Conservation (phyloP, 2,329 filamentous ascomycete species). For the Penicillium hesseltinei region DNA sequence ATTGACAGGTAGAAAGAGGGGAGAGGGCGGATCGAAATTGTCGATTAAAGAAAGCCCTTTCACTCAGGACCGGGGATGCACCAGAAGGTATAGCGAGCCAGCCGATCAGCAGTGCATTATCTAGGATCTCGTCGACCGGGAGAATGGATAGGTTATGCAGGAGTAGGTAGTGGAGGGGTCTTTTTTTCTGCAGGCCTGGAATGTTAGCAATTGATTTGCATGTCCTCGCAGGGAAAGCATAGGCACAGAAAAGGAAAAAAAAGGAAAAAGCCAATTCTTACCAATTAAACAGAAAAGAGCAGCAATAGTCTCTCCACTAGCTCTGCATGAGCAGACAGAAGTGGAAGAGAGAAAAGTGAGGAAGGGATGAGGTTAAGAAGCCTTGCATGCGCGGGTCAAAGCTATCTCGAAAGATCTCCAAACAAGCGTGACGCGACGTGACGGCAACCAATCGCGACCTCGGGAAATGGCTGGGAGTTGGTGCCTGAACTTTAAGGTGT, state of each 20-base stretch:
- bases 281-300: conserved; percentile 10
- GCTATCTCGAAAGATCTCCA: conserved; percentile 32
- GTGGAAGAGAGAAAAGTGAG: conserved; percentile 20
- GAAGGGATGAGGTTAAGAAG: conserved; percentile 16
- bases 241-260: conserved; percentile 2
- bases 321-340: conserved; percentile 10
- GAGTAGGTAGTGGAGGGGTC: conserved; percentile 23
- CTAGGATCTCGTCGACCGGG: conserved; percentile 31
- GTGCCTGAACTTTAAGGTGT: conserved; percentile 3
- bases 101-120: conserved; percentile 22
- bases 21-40: neutral
- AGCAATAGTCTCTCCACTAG: conserved; percentile 10
- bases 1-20: conserved; percentile 5
- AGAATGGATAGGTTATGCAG: conserved; percentile 34
- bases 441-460: conserved; percentile 37
- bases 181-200: conserved; percentile 24
- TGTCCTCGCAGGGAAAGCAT: conserved; percentile 5
- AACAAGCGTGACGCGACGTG: conserved; percentile 43
- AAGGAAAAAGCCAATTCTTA: conserved; percentile 12
- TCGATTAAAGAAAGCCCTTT: conserved; percentile 11
- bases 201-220: conserved; percentile 26
- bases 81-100: conserved; percentile 4
- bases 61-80: conserved; percentile 9
- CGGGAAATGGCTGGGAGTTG: conserved; percentile 9
- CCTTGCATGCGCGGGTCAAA: conserved; percentile 36